These are phyloP conservation scores for Beta vulgaris DNA, from an alignment of 148 eudicot species.

Conservation along the genomic window DNA sequence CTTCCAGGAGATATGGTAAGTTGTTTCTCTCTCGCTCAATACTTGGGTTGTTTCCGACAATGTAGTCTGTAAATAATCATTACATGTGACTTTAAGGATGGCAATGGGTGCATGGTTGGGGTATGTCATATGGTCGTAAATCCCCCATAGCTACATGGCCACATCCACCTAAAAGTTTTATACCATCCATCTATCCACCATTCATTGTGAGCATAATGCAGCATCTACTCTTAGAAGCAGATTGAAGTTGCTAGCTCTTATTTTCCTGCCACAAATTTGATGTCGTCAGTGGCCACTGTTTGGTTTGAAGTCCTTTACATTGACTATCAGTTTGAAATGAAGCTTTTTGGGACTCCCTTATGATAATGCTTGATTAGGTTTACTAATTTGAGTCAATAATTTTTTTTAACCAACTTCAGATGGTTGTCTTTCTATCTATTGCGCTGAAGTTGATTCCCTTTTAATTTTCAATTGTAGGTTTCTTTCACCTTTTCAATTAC, in stretches of 20 bases:
- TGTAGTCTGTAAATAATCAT: not conserved
- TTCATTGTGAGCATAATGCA: too few relatives aligned
- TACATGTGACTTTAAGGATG: too few relatives aligned
- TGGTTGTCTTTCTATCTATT: not conserved
- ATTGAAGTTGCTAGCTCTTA: not conserved
- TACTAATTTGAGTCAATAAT: not conserved
- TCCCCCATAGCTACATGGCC: too few relatives aligned
- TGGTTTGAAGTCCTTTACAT: not conserved
- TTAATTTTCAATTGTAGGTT: not conserved
- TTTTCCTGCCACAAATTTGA: conserved; percentile 6
- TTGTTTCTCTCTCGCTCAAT: not conserved
- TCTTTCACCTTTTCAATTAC: not conserved
- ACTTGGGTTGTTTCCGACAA: not conserved
- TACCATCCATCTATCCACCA: too few relatives aligned
- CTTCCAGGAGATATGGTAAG: conserved; percentile 96
- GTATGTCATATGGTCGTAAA: too few relatives aligned
- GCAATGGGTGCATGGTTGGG: too few relatives aligned
- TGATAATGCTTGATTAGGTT: not conserved
- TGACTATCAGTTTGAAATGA: not conserved
- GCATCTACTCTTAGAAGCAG: too few relatives aligned
- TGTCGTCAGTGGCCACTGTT: not conserved
- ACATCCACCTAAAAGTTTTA: too few relatives aligned
- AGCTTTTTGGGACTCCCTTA: not conserved
- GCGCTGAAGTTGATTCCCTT: not conserved
- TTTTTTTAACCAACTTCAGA: not conserved